Evolutionary conservation across 208 protist genomes (phyloP), one percentile per base, ranked within the genome.

Genomic region (Leishmania tropica): DNA sequence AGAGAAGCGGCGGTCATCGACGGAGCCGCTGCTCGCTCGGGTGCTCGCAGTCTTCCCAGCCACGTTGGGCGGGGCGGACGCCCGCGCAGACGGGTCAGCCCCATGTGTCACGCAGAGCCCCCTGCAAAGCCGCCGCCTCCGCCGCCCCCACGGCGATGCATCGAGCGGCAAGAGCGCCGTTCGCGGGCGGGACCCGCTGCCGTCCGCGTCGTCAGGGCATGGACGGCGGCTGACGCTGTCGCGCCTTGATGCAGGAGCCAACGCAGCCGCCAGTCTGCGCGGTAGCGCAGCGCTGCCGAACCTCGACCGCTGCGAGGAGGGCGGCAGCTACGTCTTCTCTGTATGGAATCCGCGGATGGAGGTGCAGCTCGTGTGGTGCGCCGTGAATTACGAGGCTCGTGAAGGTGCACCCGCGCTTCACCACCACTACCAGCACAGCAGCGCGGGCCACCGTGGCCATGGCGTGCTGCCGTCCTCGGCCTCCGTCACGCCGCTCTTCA

Each of bases 331-430:
- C 85, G 45, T 91, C 77, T 93, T 94, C 70, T 90, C 90, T 6
- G 86, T 96, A 21, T 68, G 88, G 11, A 97, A 97, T 75, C 92
- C 91, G 10, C 86, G 92, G 8, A 82, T 94, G 60, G 84, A 89
- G 68, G 76, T 86, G 83, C 70, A 72, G 48, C 91, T 88, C 24
- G 94, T 96, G 51, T 97, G 94, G 94, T 95, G 91, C 79, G 89
- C 88, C 65, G 88, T 97, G 1, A 89, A 90, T 78, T 47, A 80
- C 6, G 77, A 84, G 51, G 45, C 83, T 54, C 82, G 84, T 21
- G 78, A 95, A 35, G 74, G 78, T 17, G 56, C 85, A 6, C 83
- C 90, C 1, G 82, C 80, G 42, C 80, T 86, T 64, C 24, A 81
- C 80, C 53, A 83, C 81, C 67, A 15, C 28, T 5, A n/a, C 47